Evolutionary conservation across 352 stramenopile species (phyloP), one percentile per base, ranked within the genome.

Genomic region (Phytophthora quininea): DNA sequence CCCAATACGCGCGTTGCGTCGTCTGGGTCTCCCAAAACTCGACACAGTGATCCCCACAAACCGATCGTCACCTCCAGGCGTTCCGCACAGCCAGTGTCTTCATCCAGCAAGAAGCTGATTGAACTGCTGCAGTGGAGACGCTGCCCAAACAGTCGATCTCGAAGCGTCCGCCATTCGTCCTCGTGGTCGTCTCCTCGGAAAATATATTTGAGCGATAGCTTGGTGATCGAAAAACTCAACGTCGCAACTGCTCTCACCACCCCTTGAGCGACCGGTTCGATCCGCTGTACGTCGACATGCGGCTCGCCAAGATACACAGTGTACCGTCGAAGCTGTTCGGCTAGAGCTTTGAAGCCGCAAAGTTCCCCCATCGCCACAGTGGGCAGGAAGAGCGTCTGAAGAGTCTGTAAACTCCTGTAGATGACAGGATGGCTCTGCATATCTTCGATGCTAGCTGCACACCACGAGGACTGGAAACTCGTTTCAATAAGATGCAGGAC

Each of bases 71-170:
- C 57, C 46, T 51, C 40, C 24, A 69, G 43, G 7, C 65, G 65
- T 49, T 45, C 59, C 15, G 69, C 65, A 8, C 48, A 54, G n/a
- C 30, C 15, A 14, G 32, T 60, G 2, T 62, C 38, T 27, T 67
- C 49, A 19, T 64, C 42, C 19, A 73, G 64, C 4, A 69, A 49
- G 27, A 68, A 68, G 6, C 14, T 59, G 47, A 73, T 38, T 15
- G 49, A 57, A 33, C 58, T 64, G 33, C n/a, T 48, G 24, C 51
- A 56, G 12, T 62, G 29, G 10, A 74, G 50, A 29, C 61, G 67
- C 31, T 67, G 55, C 3, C 45, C 61, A 15, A 74, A 45, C 19
- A 74, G 45, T 27, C 51, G 35, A 14, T 58, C 15, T 35, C 53
- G 64, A 31, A 70, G 4, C 15, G 15, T 33, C 43, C 29, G 15